Evolutionary conservation across 805 yeast genomes (phyloP), one percentile per base, ranked within the genome.

Genomic region (Teunomyces cretensis): DNA sequence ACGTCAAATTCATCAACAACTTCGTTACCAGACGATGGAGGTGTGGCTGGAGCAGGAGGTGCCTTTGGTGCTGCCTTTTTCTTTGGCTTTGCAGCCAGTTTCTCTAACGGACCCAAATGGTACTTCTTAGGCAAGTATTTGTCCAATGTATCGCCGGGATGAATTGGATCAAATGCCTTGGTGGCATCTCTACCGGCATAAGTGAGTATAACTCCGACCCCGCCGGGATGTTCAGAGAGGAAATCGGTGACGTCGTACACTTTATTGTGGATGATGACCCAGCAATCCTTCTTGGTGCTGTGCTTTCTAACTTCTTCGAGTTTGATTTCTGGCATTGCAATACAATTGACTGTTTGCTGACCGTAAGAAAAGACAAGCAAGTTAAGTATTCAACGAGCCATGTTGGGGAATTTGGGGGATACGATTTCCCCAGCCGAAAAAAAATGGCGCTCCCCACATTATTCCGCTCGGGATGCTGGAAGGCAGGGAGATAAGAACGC

Each of bases 151-250:
- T 90, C 96, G n/a, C 84, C 79, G 0, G 98, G 94, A 64, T 92
- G 99, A 48, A 92, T 76, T 14, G 96, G 96, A 47, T 85, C 88
- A 60, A 89, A 92, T 8, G 88, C 81, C 55, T 84, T 83, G 6
- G 94, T 84, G 9, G 92, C 96, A 49, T 70, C 75, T 45, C 64
- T 64, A 1, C 78, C 75, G n/a, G 72, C 69, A 56, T 61, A 81
- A 57, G 78, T 79, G 44, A 78, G 62, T 30, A 81, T 78, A 43
- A 81, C 75, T 4, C 68, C 72, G 14, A 74, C 56, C 3, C 87
- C 87, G 27, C 87, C 87, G 9, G 87, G 87, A 54, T 81, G 87
- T 36, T 76, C 71, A 15, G 70, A 70, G 30, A 78, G 55, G 52
- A 81, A 81, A 42, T 79, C 79, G 0, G 94, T 81, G 47, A 90